These are phyloP conservation scores for Blastomyces parvus DNA, from an alignment of 2,329 filamentous ascomycete species.

Conservation along the genomic window DNA sequence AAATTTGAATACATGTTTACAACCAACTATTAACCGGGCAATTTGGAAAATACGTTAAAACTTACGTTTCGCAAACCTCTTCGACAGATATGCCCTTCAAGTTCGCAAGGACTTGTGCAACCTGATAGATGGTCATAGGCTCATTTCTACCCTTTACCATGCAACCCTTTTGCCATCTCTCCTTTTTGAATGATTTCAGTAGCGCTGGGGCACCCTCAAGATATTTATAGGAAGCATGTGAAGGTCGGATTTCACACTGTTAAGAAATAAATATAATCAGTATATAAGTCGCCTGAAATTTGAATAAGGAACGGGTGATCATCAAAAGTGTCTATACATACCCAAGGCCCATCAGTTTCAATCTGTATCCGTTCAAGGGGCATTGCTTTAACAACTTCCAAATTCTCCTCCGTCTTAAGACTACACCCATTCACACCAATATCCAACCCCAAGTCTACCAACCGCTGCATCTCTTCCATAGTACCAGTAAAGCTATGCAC, in stretches of 20 bases:
- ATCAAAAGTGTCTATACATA: conserved; percentile 20
- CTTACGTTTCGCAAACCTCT: conserved; percentile 70
- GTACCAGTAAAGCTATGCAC: conserved; percentile 96
- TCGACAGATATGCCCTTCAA: conserved; percentile 73
- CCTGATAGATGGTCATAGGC: conserved; percentile 72
- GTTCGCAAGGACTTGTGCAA: conserved; percentile 79
- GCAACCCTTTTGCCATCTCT: conserved; percentile 76
- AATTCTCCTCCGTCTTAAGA: conserved; percentile 87
- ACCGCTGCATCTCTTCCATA: conserved; percentile 67
- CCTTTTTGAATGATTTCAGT: conserved; percentile 85
- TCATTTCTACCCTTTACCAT: conserved; percentile 97
- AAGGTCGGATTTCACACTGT: conserved; percentile 80
- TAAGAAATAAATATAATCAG: neutral
- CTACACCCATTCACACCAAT: conserved; percentile 96
- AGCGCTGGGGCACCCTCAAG: conserved; percentile 58
- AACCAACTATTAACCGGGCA: neutral
- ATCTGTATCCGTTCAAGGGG: conserved; percentile 76
- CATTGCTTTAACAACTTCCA: conserved; percentile 70
- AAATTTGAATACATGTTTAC: neutral
- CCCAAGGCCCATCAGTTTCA: conserved; percentile 92
- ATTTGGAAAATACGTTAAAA: conserved; percentile 17
- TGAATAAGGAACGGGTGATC: neutral
- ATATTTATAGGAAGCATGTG: conserved; percentile 73
- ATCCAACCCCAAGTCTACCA: conserved; percentile 73
- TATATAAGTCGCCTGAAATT: neutral